Conservation (phyloP, 2,329 filamentous ascomycete species). For the Alternaria brassicae region DNA sequence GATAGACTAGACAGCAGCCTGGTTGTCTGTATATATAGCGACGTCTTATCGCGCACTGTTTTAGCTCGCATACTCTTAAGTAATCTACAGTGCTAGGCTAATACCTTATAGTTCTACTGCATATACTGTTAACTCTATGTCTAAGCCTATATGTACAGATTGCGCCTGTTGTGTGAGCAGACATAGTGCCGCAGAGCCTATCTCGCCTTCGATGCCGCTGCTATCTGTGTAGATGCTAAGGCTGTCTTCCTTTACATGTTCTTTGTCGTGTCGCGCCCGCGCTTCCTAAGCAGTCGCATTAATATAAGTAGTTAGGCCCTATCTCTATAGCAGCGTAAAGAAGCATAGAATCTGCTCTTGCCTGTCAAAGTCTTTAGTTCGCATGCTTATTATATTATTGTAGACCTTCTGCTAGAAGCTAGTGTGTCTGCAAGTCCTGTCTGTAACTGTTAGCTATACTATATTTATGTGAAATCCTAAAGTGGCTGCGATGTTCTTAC, state of each 20-base stretch:
- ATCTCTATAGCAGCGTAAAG: constrained; percentile 18
- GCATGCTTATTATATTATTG: constrained; percentile 12
- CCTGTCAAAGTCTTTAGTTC: constrained; percentile 4
- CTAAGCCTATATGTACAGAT: constrained; percentile 19
- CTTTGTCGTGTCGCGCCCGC: constrained; percentile 19
- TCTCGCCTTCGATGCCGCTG: constrained; percentile 27
- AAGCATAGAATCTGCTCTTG: constrained; percentile 25
- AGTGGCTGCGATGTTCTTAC: constrained; percentile 12
- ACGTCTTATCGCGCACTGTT: constrained; percentile 12
- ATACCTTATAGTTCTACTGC: constrained; percentile 23
- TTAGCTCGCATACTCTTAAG: constrained; percentile 19
- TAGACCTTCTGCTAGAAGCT: constrained; percentile 20
- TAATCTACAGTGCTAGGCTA: constrained; percentile 26
- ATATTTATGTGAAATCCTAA: constrained; percentile 13
- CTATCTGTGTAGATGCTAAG: constrained; percentile 34
- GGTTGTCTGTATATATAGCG: constrained; percentile 28
- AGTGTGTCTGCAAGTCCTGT: constrained; percentile 12
- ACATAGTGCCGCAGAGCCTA: constrained; percentile 23
- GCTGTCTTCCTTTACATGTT: constrained; percentile 10
- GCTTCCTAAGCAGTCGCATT: constrained; percentile 19
- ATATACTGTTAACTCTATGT: constrained; percentile 20
- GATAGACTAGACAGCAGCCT: constrained; percentile 22
- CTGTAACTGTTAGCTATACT: constrained; percentile 1
- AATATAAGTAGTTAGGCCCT: constrained; percentile 20
- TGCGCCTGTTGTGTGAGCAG: constrained; percentile 20